Percentiles rank a stretch among this genome's conserved stretches.
Evolutionary conservation across 1,284 basidiomycete species (phyloP).

Genomic region (Fomitiporia mediterranea): DNA sequence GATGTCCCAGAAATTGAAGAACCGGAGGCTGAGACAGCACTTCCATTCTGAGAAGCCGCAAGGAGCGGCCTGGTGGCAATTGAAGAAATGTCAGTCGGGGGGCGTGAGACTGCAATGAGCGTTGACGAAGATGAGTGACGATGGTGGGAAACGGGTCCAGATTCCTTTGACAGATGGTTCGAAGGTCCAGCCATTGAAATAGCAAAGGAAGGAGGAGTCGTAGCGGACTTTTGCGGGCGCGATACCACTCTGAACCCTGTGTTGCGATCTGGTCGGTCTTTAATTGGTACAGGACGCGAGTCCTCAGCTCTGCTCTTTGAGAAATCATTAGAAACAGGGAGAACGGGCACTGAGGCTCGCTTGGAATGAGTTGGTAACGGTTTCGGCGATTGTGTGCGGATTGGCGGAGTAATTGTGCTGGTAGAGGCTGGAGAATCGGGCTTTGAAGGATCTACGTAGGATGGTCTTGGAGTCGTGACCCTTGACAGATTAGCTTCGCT

Average conservation of each 20-base stretch:
- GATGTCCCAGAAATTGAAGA: conserved; percentile 1
- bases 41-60: neutral
- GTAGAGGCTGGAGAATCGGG: conserved; percentile 15
- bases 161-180: neutral
- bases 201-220: conserved; percentile 6
- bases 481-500: conserved; percentile 20
- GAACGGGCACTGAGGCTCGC: neutral
- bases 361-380: neutral
- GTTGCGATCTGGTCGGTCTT: conserved; percentile 9
- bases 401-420: conserved; percentile 8
- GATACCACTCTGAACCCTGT: conserved; percentile 19
- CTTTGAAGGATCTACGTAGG: neutral
- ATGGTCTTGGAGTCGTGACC: neutral
- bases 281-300: conserved; percentile 14
- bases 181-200: conserved; percentile 3
- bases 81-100: conserved; percentile 26
- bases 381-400: conserved; percentile 9
- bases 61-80: conserved; percentile 6
- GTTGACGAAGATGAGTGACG: conserved; percentile 50
- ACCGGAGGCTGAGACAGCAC: conserved; percentile 4
- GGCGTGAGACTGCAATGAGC: conserved; percentile 66
- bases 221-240: conserved; percentile 14
- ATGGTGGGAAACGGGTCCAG: conserved; percentile 47
- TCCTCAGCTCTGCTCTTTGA: neutral
- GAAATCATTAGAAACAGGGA: neutral